Evolutionary conservation across 2,329 filamentous ascomycete genomes (phyloP).

Genomic region (Tolypocladium tropicale): DNA sequence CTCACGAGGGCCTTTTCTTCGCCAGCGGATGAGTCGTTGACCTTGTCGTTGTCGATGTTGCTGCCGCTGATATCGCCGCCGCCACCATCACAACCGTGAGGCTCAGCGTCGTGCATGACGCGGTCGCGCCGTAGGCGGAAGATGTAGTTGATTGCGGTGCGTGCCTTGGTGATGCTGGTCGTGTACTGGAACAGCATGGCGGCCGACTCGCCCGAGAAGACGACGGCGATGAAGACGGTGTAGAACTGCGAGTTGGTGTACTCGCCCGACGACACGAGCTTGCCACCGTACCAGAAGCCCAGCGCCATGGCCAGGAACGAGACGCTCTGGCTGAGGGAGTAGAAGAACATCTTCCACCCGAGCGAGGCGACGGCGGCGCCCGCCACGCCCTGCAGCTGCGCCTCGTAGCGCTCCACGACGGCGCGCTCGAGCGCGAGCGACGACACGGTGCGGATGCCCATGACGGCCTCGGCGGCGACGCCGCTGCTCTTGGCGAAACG

Average conservation of each 20-base stretch:
- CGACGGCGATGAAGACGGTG: constrained; percentile 37
- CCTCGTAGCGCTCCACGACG: constrained; percentile 25
- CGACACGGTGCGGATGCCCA: constrained; percentile 37
- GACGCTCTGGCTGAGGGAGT: constrained; percentile 28
- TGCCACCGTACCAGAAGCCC: constrained; percentile 31
- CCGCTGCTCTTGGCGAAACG: constrained; percentile 36
- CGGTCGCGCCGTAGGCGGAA: constrained; percentile 25
- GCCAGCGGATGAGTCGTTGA: constrained; percentile 4
- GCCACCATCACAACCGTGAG: too few relatives aligned
- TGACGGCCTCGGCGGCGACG: constrained; percentile 38
- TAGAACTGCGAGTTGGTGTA: constrained; percentile 38
- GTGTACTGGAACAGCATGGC: constrained; percentile 34
- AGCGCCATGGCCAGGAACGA: constrained; percentile 27
- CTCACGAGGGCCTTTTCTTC: neutral
- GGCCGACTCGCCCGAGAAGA: constrained; percentile 34
- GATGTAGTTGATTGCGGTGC: constrained; percentile 37
- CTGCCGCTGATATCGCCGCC: too few relatives aligned
- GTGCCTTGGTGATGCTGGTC: constrained; percentile 41
- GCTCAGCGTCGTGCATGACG: constrained; percentile 18
- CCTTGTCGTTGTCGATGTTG: constrained; percentile 6
- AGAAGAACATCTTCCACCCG: constrained; percentile 29
- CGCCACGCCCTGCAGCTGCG: constrained; percentile 19
- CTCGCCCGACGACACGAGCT: constrained; percentile 31
- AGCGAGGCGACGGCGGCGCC: constrained; percentile 17
- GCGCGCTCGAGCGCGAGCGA: constrained; percentile 35